A percentile compares a stretch with the other conserved stretches of the same genome.
Conservation (phyloP, 768 basidiomycete species). For the Pleurotus eryngii region DNA sequence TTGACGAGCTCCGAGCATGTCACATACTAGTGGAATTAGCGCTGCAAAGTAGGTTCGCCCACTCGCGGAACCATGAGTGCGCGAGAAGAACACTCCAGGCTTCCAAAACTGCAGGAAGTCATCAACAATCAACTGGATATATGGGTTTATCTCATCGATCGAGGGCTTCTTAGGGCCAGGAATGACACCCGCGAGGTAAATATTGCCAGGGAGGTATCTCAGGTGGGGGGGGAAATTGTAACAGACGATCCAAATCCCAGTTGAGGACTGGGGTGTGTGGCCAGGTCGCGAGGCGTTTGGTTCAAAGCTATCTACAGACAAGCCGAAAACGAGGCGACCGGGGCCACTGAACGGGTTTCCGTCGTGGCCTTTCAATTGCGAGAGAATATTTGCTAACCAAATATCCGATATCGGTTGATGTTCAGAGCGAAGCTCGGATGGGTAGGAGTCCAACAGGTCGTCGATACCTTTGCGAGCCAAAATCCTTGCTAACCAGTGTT, state of each 20-base stretch:
- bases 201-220: not conserved
- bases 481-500: slow-evolving; percentile 21
- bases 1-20: slow-evolving; percentile 27
- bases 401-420: too few relatives aligned
- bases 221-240: not conserved
- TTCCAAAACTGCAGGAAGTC: not conserved
- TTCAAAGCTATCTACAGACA: not conserved
- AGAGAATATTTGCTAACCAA: too few relatives aligned
- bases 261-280: not conserved
- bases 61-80: not conserved
- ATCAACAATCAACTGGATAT: not conserved
- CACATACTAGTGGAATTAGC: slow-evolving; percentile 8
- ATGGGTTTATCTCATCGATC: not conserved
- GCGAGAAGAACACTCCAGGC: not conserved
- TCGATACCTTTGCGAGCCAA: slow-evolving; percentile 23
- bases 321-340: not conserved
- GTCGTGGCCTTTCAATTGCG: too few relatives aligned
- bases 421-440: not conserved
- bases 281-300: not conserved
- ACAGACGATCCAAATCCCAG: not conserved
- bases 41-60: not conserved
- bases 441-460: slow-evolving; percentile 17
- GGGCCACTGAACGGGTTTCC: too few relatives aligned
- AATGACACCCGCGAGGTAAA: slow-evolving; percentile 3
- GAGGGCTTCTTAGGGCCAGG: slow-evolving; percentile 3